These are phyloP conservation scores for Globisporangium paroecandrum DNA, from an alignment of 352 stramenopile species.

Conservation along the genomic window DNA sequence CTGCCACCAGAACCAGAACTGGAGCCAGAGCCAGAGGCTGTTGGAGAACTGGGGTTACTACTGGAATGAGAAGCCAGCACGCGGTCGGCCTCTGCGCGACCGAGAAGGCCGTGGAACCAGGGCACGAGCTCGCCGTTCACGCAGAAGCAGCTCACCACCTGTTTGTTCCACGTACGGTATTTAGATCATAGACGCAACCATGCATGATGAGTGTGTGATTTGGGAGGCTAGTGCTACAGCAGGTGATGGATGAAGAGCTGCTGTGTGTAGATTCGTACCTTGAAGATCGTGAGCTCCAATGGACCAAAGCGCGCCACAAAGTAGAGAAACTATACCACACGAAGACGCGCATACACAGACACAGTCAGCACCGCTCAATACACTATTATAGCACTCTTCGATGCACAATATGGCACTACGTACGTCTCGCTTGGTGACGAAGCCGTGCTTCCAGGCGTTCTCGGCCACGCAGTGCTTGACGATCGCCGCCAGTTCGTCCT, in stretches of 20 bases:
- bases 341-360: background rate
- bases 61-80: constrained; percentile 21
- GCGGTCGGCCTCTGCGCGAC: constrained; percentile 42
- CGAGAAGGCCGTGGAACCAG: constrained; percentile 74
- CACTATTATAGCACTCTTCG: background rate
- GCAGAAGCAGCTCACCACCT: constrained; percentile 57
- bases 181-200: background rate
- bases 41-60: background rate
- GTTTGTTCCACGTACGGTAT: background rate
- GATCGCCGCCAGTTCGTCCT: constrained; percentile 56
- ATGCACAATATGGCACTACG: background rate
- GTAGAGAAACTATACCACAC: constrained; percentile 36
- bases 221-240: background rate
- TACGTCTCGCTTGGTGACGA: constrained; percentile 47
- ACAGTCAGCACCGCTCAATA: background rate
- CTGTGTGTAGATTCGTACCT: constrained; percentile 17
- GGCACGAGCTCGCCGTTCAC: constrained; percentile 53
- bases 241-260: background rate
- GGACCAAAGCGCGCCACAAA: constrained; percentile 75
- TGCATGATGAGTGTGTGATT: background rate
- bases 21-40: constrained; percentile 4
- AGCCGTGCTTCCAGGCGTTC: constrained; percentile 35
- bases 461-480: constrained; percentile 51
- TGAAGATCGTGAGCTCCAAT: constrained; percentile 48
- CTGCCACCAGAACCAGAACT: constrained; percentile 8